Conservation (phyloP, 2,329 filamentous ascomycete genomes). For the Samsoniella hepiali region DNA sequence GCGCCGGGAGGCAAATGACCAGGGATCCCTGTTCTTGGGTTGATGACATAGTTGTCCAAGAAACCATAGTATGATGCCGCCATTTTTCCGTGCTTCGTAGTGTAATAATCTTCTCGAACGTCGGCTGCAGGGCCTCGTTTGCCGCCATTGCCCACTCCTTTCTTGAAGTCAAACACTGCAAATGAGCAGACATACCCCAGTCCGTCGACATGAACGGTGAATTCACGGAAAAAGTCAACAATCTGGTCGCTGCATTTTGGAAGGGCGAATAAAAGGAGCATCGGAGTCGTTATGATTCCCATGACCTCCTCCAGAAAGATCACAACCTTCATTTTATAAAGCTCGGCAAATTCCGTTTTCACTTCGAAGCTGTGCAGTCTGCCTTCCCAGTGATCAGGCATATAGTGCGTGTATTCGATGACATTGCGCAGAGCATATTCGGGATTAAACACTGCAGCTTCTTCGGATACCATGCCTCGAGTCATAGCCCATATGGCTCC, state of each 20-base stretch:
- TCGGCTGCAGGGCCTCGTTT: conserved; percentile 48
- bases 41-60: conserved; percentile 82
- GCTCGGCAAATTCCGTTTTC: conserved; percentile 79
- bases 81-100: conserved; percentile 96
- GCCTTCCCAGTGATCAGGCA: conserved; percentile 82
- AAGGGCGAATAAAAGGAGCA: conserved; percentile 81
- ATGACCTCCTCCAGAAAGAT: conserved; percentile 92
- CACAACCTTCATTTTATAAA: conserved; percentile 89
- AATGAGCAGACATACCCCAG: conserved; percentile 96
- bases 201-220: conserved; percentile 94
- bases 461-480: conserved; percentile 79
- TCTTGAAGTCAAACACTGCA: conserved; percentile 95
- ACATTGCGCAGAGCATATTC: conserved; percentile 85
- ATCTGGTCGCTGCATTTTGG: conserved; percentile 88
- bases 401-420: conserved; percentile 89
- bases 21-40: conserved; percentile 64
- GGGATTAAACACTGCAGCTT: conserved; percentile 86
- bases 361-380: conserved; percentile 93
- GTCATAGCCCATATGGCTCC: conserved; percentile 80
- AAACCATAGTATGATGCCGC: conserved; percentile 96
- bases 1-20: conserved; percentile 55
- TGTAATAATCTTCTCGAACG: conserved; percentile 86
- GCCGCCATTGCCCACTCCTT: conserved; percentile 54
- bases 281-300: conserved; percentile 87
- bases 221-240: conserved; percentile 96